Conservation (phyloP, 176 grass and related monocot species). For the Carex kokanica region DNA sequence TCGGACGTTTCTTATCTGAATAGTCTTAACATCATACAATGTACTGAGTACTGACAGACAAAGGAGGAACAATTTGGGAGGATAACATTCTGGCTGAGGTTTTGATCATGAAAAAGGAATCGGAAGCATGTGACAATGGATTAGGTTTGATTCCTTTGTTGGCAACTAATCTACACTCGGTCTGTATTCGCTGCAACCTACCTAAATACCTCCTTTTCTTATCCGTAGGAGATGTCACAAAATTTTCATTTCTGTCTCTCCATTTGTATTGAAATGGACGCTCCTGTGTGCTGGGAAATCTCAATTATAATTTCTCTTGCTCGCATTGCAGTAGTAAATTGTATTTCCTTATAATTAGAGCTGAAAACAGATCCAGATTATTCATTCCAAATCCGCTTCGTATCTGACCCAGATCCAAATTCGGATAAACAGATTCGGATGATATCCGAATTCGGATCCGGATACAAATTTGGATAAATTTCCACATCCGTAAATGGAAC, state of each 20-base stretch:
- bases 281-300: not conserved
- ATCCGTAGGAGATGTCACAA: not conserved
- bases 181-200: not conserved
- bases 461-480: too few species aligned
- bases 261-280: slow-evolving; percentile 1
- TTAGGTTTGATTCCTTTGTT: not conserved
- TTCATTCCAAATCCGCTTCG: too few species aligned
- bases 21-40: not conserved
- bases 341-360: not conserved
- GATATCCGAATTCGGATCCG: too few species aligned
- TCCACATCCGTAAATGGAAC: too few species aligned
- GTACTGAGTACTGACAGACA: too few species aligned
- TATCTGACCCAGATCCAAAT: too few species aligned
- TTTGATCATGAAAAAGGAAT: not conserved
- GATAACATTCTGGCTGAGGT: not conserved
- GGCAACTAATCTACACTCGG: not conserved
- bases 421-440: too few species aligned
- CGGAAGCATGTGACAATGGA: not conserved
- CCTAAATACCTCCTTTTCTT: not conserved
- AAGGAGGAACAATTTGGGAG: not conserved
- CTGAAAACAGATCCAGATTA: too few species aligned
- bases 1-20: not conserved
- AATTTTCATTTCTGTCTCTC: not conserved
- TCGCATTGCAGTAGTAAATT: not conserved
- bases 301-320: not conserved